Percentiles rank a stretch among this genome's conserved stretches.
phyloP scores from a whole-genome alignment of 768 basidiomycete species.

The Lactifluus rugatus region DNA sequence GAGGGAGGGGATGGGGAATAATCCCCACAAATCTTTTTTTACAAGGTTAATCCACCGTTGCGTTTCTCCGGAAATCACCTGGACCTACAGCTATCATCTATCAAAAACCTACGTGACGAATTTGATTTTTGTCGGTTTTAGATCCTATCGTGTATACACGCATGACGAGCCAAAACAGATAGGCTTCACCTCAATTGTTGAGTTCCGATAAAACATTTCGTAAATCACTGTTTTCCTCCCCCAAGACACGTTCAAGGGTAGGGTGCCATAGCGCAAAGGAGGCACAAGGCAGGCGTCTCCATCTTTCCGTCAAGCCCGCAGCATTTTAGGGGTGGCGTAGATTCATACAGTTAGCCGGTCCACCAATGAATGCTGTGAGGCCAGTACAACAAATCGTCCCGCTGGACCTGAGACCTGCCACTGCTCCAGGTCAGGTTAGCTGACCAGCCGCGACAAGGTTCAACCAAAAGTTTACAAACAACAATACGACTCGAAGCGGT shows the following conservation, averaged over 20 bases:
- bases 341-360: background rate
- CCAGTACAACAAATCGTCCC: background rate
- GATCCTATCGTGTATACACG: background rate
- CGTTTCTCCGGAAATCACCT: background rate
- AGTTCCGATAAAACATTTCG: background rate
- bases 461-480: background rate
- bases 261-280: background rate
- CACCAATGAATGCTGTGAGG: background rate
- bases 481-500: background rate
- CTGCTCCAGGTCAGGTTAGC: background rate
- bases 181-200: background rate
- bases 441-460: background rate
- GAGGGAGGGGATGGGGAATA: background rate
- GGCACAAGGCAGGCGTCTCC: background rate
- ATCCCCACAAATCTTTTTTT: background rate
- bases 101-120: background rate
- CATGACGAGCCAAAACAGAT: background rate
- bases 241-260: conserved; percentile 9
- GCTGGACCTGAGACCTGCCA: background rate
- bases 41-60: background rate
- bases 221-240: background rate
- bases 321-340: conserved; percentile 1
- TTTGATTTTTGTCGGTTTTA: background rate
- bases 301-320: background rate
- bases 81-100: background rate